A percentile compares a stretch with the other conserved stretches of the same genome.
These are phyloP conservation scores for Colletotrichum nymphaeae DNA, from an alignment of 2,329 filamentous ascomycete species.

Conservation along the genomic window DNA sequence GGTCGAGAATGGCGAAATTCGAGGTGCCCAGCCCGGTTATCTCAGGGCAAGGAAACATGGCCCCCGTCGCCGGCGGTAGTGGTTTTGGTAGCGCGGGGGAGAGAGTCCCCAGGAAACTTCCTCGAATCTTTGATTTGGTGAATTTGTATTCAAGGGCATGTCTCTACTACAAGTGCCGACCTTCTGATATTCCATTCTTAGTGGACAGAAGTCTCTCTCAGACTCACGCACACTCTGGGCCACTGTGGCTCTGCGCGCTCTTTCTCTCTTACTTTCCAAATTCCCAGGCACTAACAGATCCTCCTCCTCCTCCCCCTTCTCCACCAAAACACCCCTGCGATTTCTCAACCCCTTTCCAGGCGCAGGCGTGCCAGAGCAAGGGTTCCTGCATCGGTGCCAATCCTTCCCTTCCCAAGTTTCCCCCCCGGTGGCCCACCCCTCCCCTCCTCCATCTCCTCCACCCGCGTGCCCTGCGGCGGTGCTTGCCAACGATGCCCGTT, in stretches of 20 bases:
- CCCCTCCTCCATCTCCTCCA: not conserved
- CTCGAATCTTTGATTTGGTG: not conserved
- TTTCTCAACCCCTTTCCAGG: constrained; percentile 19
- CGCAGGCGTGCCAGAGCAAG: constrained; percentile 23
- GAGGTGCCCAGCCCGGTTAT: not conserved
- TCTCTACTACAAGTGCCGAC: not conserved
- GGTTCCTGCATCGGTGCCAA: constrained; percentile 4
- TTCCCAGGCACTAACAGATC: not conserved
- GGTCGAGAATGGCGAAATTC: not conserved
- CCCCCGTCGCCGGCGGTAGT: not conserved
- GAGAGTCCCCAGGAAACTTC: not conserved
- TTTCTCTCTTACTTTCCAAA: not conserved
- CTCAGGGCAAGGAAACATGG: not conserved
- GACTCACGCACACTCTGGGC: not conserved
- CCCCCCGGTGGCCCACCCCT: no score
- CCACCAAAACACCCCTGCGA: constrained; percentile 1
- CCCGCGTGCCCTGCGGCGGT: not conserved
- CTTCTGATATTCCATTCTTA: not conserved
- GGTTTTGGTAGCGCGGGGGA: not conserved
- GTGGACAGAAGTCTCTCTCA: not conserved
- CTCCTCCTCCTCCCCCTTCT: not conserved
- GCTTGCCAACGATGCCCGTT: not conserved
- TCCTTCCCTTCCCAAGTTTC: not conserved
- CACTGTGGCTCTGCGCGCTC: not conserved
- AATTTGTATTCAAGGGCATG: no score